A percentile compares a stretch with the other conserved stretches of the same genome.
These are phyloP conservation scores for Citeromyces hawaiiensis DNA, from an alignment of 1,139 yeast species.

Conservation along the genomic window DNA sequence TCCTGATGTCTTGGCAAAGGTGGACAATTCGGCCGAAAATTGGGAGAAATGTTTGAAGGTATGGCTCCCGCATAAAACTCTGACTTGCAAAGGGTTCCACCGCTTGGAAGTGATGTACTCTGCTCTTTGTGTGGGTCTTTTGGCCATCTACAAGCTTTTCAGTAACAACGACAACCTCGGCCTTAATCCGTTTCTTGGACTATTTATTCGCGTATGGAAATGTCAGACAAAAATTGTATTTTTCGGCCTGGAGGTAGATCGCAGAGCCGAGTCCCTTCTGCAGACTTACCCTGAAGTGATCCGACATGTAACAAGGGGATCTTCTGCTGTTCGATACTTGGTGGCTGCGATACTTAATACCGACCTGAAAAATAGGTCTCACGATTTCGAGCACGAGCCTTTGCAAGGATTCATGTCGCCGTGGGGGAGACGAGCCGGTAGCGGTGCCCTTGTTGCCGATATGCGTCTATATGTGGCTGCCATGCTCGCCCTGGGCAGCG, in stretches of 20 bases:
- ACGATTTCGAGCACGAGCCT: conserved; percentile 43
- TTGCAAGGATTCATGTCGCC: conserved; percentile 47
- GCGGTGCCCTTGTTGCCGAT: conserved; percentile 46
- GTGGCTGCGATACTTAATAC: conserved; percentile 46
- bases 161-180: conserved; percentile 23
- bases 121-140: conserved; percentile 33
- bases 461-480: conserved; percentile 34
- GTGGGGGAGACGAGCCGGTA: conserved; percentile 37
- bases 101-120: conserved; percentile 36
- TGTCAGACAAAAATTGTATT: conserved; percentile 43
- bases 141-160: conserved; percentile 39
- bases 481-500: conserved; percentile 27
- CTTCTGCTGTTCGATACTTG: conserved; percentile 47
- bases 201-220: conserved; percentile 49
- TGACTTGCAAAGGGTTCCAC: conserved; percentile 18
- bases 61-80: conserved; percentile 40
- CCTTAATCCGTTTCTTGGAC: conserved; percentile 46
- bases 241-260: conserved; percentile 49
- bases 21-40: conserved; percentile 28
- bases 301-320: conserved; percentile 43
- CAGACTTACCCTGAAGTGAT: conserved; percentile 17
- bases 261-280: conserved; percentile 26
- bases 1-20: conserved; percentile 27
- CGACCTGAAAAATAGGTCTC: conserved; percentile 21
- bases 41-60: conserved; percentile 26